Percentiles rank a stretch among this genome's conserved stretches.
Evolutionary conservation across 1,139 yeast genomes (phyloP).

Genomic region (Pichia cactophila): DNA sequence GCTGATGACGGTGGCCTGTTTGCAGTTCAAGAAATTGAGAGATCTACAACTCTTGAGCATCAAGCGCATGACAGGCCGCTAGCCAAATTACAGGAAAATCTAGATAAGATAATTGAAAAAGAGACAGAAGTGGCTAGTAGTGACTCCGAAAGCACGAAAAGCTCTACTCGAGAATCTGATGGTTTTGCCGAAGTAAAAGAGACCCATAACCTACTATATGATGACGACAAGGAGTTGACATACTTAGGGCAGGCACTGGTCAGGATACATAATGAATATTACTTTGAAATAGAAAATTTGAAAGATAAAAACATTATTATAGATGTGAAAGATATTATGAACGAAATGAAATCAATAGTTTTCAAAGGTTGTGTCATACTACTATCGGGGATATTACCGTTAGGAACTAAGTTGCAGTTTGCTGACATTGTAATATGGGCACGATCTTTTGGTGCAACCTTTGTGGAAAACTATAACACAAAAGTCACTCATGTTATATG

Average conservation of each 20-base stretch:
- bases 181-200: constrained; percentile 28
- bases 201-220: constrained; percentile 55
- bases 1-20: constrained; percentile 38
- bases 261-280: constrained; percentile 62
- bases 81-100: constrained; percentile 71
- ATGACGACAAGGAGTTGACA: constrained; percentile 72
- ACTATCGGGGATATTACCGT: constrained; percentile 81
- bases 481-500: constrained; percentile 88
- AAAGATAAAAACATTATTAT: constrained; percentile 29
- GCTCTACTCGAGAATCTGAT: background rate
- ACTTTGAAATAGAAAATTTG: constrained; percentile 37
- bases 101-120: constrained; percentile 46
- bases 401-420: constrained; percentile 59
- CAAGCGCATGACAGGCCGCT: constrained; percentile 72
- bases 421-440: constrained; percentile 93
- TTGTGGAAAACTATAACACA: constrained; percentile 64
- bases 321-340: constrained; percentile 62
- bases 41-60: constrained; percentile 53
- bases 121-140: constrained; percentile 18
- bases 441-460: constrained; percentile 82
- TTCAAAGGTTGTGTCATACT: constrained; percentile 64
- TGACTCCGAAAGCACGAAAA: background rate
- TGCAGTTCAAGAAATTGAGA: constrained; percentile 47
- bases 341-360: constrained; percentile 58
- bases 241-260: constrained; percentile 57